These are phyloP conservation scores for Saccharomyces uvarum DNA, from an alignment of 1,139 yeast species.

Conservation along the genomic window DNA sequence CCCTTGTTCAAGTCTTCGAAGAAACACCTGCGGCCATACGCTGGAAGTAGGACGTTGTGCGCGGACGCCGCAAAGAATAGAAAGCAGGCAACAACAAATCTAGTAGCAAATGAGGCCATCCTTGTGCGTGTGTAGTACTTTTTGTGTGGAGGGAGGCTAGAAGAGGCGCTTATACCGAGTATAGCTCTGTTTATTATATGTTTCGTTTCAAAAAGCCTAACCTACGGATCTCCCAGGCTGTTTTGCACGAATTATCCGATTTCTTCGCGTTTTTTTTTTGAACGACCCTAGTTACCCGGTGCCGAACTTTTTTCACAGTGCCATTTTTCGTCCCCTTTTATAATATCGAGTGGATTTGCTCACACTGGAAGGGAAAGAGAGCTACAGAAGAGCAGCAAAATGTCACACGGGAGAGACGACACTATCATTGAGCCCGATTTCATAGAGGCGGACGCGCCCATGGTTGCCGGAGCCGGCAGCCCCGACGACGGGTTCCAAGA, in stretches of 20 bases:
- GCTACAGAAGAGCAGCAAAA: neutral
- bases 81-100: slow-evolving; percentile 10
- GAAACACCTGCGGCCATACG: slow-evolving; percentile 83
- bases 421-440: slow-evolving; percentile 20
- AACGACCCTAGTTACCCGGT: neutral
- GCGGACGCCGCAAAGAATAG: slow-evolving; percentile 37
- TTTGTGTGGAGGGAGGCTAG: neutral
- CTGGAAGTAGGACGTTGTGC: slow-evolving; percentile 77
- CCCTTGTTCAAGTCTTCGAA: slow-evolving; percentile 73
- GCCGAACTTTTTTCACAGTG: neutral
- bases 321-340: neutral
- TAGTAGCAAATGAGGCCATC: slow-evolving; percentile 9
- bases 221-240: neutral
- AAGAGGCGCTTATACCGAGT: neutral
- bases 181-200: neutral
- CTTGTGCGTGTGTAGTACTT: slow-evolving; percentile 1
- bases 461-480: slow-evolving; percentile 4
- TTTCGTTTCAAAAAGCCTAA: neutral
- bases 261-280: neutral
- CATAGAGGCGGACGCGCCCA: slow-evolving; percentile 18
- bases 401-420: neutral
- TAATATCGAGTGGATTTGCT: neutral
- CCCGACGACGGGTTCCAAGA: slow-evolving; percentile 2
- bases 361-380: neutral
- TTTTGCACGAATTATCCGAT: neutral